Evolutionary conservation across 208 protist species (phyloP), one percentile per base, ranked within the genome.

Genomic region (Ichthyophonus hoferi): DNA sequence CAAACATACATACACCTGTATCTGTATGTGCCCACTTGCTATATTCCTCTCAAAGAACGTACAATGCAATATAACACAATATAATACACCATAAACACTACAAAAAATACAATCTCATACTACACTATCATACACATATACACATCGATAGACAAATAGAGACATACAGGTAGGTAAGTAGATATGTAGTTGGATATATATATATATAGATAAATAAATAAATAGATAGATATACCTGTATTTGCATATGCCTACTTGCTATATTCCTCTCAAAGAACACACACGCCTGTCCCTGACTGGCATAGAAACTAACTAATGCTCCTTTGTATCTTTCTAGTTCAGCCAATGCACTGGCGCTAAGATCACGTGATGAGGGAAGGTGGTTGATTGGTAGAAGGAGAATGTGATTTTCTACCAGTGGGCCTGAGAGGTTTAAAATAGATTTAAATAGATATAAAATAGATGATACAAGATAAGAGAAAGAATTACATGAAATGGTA

Each of bases 311-410:
- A 7, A 33, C 1, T 7, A 89, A 34, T 1, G 58, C 42, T 33
- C 31, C 82, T 81, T 85, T 42, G 77, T 89, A 90, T 40, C 58
- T 37, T 31, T 88, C 84, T 0, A 92, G 24, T 43, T 92, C 90
- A 0, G 83, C 39, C 79, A 37, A 40, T 1, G 88, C 90, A n/a
- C 7, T 38, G 1, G 1, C 35, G 31, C 79, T 39, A 24, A 89
- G 84, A 17, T 76, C 38, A 24, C 37, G 35, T 31, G 81, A 43
- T 7, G 79, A 90, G 1, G 38, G 1, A n/a, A 90, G 33, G 40
- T 92, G 91, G n/a, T 42, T 79, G 88, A 92, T 92, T 12, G 91
- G 91, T 31, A 92, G 87, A 31, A 92, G 17, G 7, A 92, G 67
- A 3, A 92, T n/a, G 42, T 92, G 91, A 14, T 90, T 85, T 1